Base-by-base conservation (phyloP, 768 basidiomycete genomes). In the Phlebiopsis flavidoalba region DNA sequence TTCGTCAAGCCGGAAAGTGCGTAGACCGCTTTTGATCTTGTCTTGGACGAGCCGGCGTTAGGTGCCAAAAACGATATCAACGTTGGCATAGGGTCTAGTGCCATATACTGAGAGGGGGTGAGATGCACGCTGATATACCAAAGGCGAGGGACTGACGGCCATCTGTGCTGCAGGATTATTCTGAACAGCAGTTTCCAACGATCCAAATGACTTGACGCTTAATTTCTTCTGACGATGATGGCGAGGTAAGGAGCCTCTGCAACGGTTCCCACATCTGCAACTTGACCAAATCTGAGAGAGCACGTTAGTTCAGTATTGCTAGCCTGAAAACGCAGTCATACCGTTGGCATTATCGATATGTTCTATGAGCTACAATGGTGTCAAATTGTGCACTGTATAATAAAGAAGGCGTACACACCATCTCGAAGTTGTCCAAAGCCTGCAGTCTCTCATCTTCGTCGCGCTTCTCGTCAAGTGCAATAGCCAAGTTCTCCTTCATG, bases 271-370 rank as follows among this genome's bases (percentile, higher is more conserved):
- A 95, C 72, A 96, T 83, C 48, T 83, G 79, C 60, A 95, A 70
- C 61, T 84, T 87, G 60, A 82, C 80, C 4, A 95, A 76, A 77
- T 95, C 93, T 93, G 65, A 10, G 31, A 15, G 17, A 7, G 14
- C 31, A 31, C 1, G 3, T 15, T 7, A 24, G 22, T 24, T 8
- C 31, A 14, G 26, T 5, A 24, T 4, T 12, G n/a, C 15, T 6
- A 6, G 14, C n/a, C 5, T 11, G 8, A n/a, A 1, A 21, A 5
- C 12, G 8, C n/a, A 7, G 31, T 24, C 77, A 57, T 56, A 87
- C 93, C 83, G 69, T 93, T 95, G 0, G 94, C 93, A 71, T 96
- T 96, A 67, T 96, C 94, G 57, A 96, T 92, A 45, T 83, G 83
- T 71, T 96, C 92, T 58, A 95, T 79, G 31, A 95, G 77, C 93